phyloP scores from a whole-genome alignment of 495 filamentous ascomycete species.

The Penicillium arizonense region DNA sequence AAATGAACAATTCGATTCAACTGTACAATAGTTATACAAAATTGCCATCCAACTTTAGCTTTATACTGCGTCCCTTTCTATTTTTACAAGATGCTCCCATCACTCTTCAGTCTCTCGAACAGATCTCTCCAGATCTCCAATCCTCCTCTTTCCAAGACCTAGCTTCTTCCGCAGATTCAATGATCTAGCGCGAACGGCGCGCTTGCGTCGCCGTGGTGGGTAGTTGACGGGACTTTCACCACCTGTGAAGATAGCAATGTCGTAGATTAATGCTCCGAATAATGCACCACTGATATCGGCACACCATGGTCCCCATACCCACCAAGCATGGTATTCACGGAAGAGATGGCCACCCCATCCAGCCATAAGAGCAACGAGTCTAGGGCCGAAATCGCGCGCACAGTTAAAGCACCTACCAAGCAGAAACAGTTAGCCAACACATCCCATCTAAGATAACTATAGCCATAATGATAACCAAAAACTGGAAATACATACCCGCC shows the following conservation, averaged over 20 bases:
- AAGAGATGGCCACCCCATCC: constrained; percentile 45
- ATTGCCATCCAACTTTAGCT: neutral
- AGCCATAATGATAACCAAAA: neutral
- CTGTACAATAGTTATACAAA: neutral
- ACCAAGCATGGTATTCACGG: constrained; percentile 48
- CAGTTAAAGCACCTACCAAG: constrained; percentile 55
- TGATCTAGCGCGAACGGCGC: too few relatives aligned
- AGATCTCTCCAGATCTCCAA: neutral
- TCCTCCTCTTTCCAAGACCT: neutral
- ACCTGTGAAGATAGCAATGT: constrained; percentile 48
- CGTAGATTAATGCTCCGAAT: constrained; percentile 51
- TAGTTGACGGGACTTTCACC: constrained; percentile 49
- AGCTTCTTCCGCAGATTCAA: constrained; percentile 2
- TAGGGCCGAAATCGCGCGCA: constrained; percentile 56
- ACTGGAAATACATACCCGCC: constrained; percentile 16
- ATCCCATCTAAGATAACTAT: constrained; percentile 25
- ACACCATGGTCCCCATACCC: constrained; percentile 52
- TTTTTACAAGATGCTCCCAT: neutral
- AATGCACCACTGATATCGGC: constrained; percentile 46
- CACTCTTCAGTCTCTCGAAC: neutral
- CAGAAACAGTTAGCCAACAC: constrained; percentile 43
- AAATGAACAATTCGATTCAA: neutral
- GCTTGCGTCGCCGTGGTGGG: constrained; percentile 3
- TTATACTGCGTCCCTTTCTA: neutral
- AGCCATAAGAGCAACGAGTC: constrained; percentile 49